These are phyloP conservation scores for Entophlyctis luteolus DNA, from an alignment of 192 early-diverging fungal species.

Conservation along the genomic window DNA sequence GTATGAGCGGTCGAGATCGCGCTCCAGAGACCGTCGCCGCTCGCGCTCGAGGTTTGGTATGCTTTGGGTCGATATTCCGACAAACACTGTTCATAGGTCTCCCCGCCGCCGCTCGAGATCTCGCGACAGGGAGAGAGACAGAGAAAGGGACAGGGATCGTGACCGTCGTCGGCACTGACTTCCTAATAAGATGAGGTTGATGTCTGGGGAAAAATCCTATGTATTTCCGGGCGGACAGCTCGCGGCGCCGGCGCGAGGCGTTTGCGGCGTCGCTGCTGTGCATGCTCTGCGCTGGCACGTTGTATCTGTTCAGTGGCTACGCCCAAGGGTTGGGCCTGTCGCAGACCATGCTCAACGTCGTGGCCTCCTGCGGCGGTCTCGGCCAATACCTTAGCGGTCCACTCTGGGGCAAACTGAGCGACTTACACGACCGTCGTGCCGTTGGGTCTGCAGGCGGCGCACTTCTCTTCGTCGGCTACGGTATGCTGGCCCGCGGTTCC, in stretches of 20 bases:
- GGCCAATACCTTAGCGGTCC: slow-evolving; percentile 64
- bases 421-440: slow-evolving; percentile 21
- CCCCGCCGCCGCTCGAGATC: not conserved
- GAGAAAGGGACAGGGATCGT: too few relatives aligned
- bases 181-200: too few relatives aligned
- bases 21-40: not conserved
- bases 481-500: not conserved
- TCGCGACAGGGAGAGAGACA: too few relatives aligned
- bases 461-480: slow-evolving; percentile 2
- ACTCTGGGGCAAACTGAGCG: slow-evolving; percentile 49
- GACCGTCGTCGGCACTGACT: too few relatives aligned
- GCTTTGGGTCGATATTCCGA: too few relatives aligned
- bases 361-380: slow-evolving; percentile 62
- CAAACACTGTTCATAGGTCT: too few relatives aligned
- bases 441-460: slow-evolving; percentile 28
- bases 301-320: slow-evolving; percentile 66
- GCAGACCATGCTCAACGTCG: slow-evolving; percentile 58
- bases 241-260: slow-evolving; percentile 6
- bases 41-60: too few relatives aligned
- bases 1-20: not conserved
- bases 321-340: slow-evolving; percentile 48
- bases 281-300: slow-evolving; percentile 54
- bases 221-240: too few relatives aligned
- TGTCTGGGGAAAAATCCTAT: too few relatives aligned
- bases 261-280: slow-evolving; percentile 29